Base-by-base conservation (phyloP, 345 rosid species). In the Dimocarpus longan region DNA sequence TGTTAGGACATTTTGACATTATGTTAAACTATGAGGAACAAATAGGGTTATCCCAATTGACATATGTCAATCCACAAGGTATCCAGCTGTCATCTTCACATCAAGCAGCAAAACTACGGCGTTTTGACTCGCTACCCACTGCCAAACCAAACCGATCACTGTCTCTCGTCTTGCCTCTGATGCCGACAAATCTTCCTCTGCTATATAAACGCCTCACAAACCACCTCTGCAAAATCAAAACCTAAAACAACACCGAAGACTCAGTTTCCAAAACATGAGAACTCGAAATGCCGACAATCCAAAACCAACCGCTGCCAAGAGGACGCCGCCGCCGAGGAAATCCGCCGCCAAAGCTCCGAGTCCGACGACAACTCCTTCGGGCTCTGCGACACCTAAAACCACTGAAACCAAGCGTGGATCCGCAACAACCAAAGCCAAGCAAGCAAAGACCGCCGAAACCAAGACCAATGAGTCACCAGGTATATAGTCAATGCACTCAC, bases 251-350 rank as follows among this genome's bases (percentile, higher is more conserved):
- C 4, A 52, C 9, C 73, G 16, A 59, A 22, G 80, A 56, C 0
- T 60, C 26, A 10, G 18, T 22, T n/a, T 10, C 43, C 52, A 42
- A 21, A 66, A 56, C 44, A 88, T 88, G 93, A 86, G 77, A 78
- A 77, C 84, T 10, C 81, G 84, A 70, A 90, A 82, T 52, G 67
- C 78, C 12, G 85, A 72, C 19, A 24, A 78, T 19, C 13, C 76
- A 9, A 81, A 82, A 69, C 18, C 84, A 74, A 77, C 71, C 59
- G 42, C 85, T 28, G 32, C 78, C 10, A 82, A 56, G 54, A 86
- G 32, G 76, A 82, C 88, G 81, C 79, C 81, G 82, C 82, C 85
- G 80, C 78, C 50, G 52, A 88, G 77, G 77, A 90, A 88, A 70
- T 15, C 78, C 7, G 77, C 80, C 16, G 26, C 44, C 19, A 79